These are phyloP conservation scores for Hericium coralloides DNA, from an alignment of 768 basidiomycete species.

Conservation along the genomic window DNA sequence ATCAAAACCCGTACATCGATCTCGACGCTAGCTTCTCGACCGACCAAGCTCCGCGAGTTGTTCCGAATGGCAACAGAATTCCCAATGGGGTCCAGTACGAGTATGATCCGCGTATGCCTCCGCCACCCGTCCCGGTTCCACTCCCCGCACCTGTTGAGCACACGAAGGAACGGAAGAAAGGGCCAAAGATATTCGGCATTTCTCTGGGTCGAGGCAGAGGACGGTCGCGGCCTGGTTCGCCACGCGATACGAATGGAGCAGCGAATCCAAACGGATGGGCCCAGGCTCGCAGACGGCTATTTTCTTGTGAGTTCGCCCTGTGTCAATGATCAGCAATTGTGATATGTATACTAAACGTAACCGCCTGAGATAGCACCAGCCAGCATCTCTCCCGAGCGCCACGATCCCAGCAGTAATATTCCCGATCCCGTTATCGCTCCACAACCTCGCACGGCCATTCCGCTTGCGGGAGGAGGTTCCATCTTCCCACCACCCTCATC, in stretches of 20 bases:
- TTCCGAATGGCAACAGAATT: neutral
- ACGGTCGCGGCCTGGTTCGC: neutral
- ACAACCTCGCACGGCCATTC: neutral
- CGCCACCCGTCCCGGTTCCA: slow-evolving; percentile 7
- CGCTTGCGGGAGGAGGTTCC: neutral
- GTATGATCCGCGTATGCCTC: slow-evolving; percentile 13
- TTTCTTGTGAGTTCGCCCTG: neutral
- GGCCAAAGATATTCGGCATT: slow-evolving; percentile 39
- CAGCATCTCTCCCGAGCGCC: neutral
- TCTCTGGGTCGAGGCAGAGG: slow-evolving; percentile 22
- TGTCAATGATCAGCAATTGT: too few species aligned
- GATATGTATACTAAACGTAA: too few species aligned
- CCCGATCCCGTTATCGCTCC: neutral
- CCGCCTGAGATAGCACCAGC: neutral
- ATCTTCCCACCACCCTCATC: neutral
- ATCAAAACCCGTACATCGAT: neutral
- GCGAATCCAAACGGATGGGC: neutral
- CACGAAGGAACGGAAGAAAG: slow-evolving; percentile 30
- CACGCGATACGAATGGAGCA: neutral
- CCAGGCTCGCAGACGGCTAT: neutral
- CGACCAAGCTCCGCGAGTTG: neutral
- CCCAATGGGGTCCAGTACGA: slow-evolving; percentile 3
- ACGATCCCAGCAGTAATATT: slow-evolving; percentile 2
- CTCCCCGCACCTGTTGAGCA: slow-evolving; percentile 20
- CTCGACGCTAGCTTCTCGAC: slow-evolving; percentile 4